Evolutionary conservation across 1,284 basidiomycete species (phyloP).

Genomic region (Malassezia cuniculi): DNA sequence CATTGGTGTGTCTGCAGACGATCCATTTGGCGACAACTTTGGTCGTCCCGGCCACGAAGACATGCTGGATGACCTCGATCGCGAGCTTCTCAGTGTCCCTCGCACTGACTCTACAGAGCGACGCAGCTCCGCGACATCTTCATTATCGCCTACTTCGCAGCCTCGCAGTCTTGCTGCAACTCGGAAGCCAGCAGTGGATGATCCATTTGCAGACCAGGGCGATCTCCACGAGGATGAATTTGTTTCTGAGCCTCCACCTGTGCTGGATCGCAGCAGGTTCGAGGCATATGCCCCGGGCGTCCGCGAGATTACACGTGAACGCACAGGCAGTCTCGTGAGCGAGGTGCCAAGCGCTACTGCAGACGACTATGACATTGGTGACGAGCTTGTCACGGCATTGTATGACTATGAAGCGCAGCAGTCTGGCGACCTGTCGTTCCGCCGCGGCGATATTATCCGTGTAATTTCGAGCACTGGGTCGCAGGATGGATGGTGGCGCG

Average conservation of each 20-base stretch:
- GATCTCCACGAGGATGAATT: not conserved
- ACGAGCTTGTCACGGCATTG: slow-evolving; percentile 24
- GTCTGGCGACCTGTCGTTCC: slow-evolving; percentile 31
- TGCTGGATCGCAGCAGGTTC: no score
- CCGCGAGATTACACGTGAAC: not conserved
- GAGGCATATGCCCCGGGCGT: no score
- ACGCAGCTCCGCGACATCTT: not conserved
- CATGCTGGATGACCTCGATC: slow-evolving; percentile 29
- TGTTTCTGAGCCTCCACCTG: no score
- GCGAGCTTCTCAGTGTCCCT: slow-evolving; percentile 23
- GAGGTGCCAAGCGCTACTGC: no score
- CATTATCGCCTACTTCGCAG: not conserved
- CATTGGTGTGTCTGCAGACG: slow-evolving; percentile 14
- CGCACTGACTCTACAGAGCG: not conserved
- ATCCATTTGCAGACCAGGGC: slow-evolving; percentile 1
- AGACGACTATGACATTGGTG: slow-evolving; percentile 5
- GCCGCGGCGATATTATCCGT: slow-evolving; percentile 35
- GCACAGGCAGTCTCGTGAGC: not conserved
- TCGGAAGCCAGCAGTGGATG: slow-evolving; percentile 10
- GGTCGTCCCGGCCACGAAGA: slow-evolving; percentile 1
- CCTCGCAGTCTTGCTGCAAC: not conserved
- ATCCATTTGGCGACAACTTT: not conserved
- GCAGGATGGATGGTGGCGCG: slow-evolving; percentile 40
- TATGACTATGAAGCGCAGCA: slow-evolving; percentile 37
- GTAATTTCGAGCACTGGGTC: slow-evolving; percentile 30